Percentiles rank a stretch among this genome's conserved stretches.
Conservation (phyloP, 1,284 basidiomycete species). For the Cutaneotrichosporon sp. region DNA sequence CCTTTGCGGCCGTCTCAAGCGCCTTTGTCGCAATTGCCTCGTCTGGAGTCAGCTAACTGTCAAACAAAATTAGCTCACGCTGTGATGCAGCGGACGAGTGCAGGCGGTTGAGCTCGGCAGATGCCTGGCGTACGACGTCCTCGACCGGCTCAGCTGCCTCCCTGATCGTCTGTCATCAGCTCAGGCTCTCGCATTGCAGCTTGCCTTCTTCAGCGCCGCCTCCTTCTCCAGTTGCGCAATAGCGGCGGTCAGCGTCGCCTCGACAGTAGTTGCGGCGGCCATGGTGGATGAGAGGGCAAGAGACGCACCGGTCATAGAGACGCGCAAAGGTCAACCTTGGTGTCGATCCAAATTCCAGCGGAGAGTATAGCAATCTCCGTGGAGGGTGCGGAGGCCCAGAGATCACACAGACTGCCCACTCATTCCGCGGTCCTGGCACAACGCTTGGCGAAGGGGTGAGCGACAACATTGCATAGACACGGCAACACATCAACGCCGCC, state of each 20-base stretch:
- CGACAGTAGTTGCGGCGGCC: conserved; percentile 16
- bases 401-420: neutral
- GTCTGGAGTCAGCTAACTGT: conserved; percentile 24
- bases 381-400: neutral
- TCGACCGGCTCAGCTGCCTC: conserved; percentile 45
- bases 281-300: conserved; percentile 2
- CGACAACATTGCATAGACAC: neutral
- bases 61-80: conserved; percentile 25
- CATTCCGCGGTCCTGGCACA: neutral
- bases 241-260: conserved; percentile 29
- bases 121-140: conserved; percentile 36
- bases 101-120: conserved; percentile 41
- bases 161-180: conserved; percentile 30
- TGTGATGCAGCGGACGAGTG: conserved; percentile 38
- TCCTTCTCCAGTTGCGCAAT: conserved; percentile 44
- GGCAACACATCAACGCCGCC: no score
- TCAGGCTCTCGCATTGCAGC: neutral
- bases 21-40: conserved; percentile 32
- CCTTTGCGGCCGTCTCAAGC: conserved; percentile 30
- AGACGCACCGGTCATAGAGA: neutral
- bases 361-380: neutral
- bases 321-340: neutral
- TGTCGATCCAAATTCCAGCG: neutral
- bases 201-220: conserved; percentile 43
- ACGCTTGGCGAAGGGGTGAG: neutral